These are phyloP conservation scores for Persicaria maculosa DNA, from an alignment of 148 eudicot species.

Conservation along the genomic window DNA sequence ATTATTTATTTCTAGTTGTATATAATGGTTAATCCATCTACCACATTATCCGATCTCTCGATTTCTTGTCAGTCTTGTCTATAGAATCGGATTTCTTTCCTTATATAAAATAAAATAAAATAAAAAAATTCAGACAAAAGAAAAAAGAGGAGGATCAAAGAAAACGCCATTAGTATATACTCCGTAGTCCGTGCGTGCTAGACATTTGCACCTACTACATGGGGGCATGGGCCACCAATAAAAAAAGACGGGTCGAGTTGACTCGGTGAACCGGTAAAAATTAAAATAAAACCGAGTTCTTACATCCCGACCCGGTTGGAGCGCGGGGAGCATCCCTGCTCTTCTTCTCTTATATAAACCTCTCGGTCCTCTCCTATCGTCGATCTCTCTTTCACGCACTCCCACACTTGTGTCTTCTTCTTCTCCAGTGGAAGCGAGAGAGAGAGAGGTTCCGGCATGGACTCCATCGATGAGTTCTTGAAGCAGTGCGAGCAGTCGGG, in stretches of 20 bases:
- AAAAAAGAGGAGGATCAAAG: no score
- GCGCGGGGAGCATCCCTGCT: background rate
- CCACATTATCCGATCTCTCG: no score
- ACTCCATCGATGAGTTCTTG: conserved; percentile 56
- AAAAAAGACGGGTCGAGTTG: background rate
- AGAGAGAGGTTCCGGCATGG: conserved; percentile 10
- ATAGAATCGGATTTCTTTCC: no score
- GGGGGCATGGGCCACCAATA: no score
- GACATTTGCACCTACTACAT: no score
- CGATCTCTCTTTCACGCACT: background rate
- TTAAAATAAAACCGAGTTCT: background rate
- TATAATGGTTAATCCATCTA: no score
- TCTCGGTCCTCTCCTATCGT: background rate
- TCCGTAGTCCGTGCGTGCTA: no score
- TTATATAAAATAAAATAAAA: no score
- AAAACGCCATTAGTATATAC: no score
- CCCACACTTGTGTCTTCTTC: background rate
- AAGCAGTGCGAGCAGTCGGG: conserved; percentile 67
- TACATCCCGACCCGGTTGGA: background rate
- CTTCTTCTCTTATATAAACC: background rate
- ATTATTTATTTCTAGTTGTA: no score
- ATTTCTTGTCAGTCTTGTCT: no score
- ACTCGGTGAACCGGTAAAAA: background rate
- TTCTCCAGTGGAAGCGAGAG: background rate
- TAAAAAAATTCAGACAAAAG: no score